These are phyloP conservation scores for Euphorbia tirucalli DNA, from an alignment of 345 rosid species.

Conservation along the genomic window DNA sequence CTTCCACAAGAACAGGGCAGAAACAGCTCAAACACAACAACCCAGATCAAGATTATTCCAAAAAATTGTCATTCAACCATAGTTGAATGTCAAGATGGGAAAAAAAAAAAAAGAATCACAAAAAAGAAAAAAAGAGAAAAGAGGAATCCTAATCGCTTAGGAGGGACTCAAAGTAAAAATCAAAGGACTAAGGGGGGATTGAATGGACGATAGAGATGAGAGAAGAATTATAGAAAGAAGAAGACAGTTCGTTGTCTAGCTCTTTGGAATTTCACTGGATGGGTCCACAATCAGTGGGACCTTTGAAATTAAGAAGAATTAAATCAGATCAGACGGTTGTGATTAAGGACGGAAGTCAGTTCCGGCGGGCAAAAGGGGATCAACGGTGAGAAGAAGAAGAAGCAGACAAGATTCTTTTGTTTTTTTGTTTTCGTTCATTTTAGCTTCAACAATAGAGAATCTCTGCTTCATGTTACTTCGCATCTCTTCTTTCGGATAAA, in stretches of 20 bases:
- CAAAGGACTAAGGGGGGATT: neutral
- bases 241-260: conserved; percentile 24
- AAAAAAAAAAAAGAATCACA: neutral
- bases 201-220: conserved; percentile 18
- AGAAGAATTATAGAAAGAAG: conserved; percentile 10
- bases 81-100: neutral
- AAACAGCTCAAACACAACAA: neutral
- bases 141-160: conserved; percentile 28
- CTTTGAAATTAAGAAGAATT: neutral
- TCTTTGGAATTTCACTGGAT: conserved; percentile 11
- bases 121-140: neutral
- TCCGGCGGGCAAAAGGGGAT: conserved; percentile 30
- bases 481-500: neutral
- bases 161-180: conserved; percentile 33
- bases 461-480: neutral
- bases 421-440: too few relatives aligned
- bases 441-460: conserved; percentile 8
- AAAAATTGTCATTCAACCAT: conserved; percentile 11
- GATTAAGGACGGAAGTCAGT: conserved; percentile 13
- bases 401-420: conserved; percentile 18
- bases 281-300: conserved; percentile 28
- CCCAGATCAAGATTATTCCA: conserved; percentile 28
- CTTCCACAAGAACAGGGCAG: neutral
- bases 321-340: conserved; percentile 25
- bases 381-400: conserved; percentile 11